Evolutionary conservation across 2,329 filamentous ascomycete genomes (phyloP).

Genomic region (Calonectria montana): DNA sequence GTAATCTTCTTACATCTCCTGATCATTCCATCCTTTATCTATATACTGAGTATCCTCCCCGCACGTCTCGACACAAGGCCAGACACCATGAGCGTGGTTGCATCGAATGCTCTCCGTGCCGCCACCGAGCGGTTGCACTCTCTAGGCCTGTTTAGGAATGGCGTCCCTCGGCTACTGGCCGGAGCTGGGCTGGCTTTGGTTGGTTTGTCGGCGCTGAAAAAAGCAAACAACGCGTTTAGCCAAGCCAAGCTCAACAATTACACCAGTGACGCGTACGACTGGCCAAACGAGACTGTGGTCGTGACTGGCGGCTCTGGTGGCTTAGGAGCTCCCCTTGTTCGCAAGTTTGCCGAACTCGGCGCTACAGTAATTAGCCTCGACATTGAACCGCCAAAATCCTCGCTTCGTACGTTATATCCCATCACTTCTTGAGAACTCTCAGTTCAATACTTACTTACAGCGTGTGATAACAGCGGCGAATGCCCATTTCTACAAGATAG

Average conservation of each 20-base stretch:
- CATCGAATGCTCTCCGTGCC: background rate
- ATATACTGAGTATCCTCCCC: background rate
- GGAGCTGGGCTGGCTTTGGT: background rate
- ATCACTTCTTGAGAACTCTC: background rate
- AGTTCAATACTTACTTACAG: background rate
- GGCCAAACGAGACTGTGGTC: background rate
- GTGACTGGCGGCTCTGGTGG: background rate
- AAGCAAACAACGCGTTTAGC: background rate
- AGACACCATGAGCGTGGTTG: background rate
- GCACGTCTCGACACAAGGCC: background rate
- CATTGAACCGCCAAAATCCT: background rate
- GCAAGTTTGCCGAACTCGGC: background rate
- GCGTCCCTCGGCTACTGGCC: background rate
- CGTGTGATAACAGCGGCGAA: background rate
- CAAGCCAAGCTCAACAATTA: constrained; percentile 1
- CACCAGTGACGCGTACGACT: background rate
- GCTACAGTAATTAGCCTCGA: background rate
- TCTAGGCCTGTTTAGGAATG: background rate
- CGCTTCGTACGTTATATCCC: background rate
- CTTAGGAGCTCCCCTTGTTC: background rate
- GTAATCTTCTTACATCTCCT: background rate
- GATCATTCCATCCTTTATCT: background rate
- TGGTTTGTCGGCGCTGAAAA: background rate
- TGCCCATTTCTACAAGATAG: constrained; percentile 1
- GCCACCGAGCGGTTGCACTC: background rate